phyloP scores from a whole-genome alignment of 139 green algal species.

The Eudorina sp. region DNA sequence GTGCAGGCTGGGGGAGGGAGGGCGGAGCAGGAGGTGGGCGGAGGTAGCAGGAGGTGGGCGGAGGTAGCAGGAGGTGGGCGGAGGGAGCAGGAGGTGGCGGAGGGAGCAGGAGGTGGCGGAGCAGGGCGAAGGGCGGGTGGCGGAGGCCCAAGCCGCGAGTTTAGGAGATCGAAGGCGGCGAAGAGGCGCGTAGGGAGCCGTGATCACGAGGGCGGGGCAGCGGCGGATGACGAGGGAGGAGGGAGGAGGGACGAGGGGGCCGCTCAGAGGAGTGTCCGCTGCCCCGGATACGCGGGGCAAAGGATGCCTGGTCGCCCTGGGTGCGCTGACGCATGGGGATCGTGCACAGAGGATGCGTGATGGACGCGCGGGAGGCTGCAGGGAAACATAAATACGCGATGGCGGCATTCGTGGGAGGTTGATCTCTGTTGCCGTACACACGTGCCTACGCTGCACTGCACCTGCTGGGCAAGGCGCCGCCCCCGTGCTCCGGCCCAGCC shows the following conservation, averaged over 20 bases:
- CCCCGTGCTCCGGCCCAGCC: neutral
- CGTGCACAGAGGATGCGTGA: too few relatives aligned
- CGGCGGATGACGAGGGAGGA: too few relatives aligned
- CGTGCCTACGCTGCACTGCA: neutral
- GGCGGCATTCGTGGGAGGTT: neutral
- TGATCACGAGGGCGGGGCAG: too few relatives aligned
- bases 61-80: too few relatives aligned
- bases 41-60: neutral
- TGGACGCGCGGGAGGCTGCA: too few relatives aligned
- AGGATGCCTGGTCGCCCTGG: too few relatives aligned
- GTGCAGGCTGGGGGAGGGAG: neutral
- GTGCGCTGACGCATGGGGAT: too few relatives aligned
- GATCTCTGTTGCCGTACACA: neutral
- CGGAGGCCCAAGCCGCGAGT: neutral
- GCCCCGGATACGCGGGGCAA: too few relatives aligned
- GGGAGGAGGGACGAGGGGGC: too few relatives aligned
- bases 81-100: too few relatives aligned
- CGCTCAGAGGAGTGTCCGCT: too few relatives aligned
- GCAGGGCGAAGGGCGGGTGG: neutral
- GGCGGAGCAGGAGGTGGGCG: neutral
- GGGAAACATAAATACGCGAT: too few relatives aligned
- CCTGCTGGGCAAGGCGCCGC: neutral
- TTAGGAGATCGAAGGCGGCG: neutral
- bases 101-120: neutral
- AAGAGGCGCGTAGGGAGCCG: neutral